Conservation (phyloP, 208 protist species). For the Crithidia bombi region DNA sequence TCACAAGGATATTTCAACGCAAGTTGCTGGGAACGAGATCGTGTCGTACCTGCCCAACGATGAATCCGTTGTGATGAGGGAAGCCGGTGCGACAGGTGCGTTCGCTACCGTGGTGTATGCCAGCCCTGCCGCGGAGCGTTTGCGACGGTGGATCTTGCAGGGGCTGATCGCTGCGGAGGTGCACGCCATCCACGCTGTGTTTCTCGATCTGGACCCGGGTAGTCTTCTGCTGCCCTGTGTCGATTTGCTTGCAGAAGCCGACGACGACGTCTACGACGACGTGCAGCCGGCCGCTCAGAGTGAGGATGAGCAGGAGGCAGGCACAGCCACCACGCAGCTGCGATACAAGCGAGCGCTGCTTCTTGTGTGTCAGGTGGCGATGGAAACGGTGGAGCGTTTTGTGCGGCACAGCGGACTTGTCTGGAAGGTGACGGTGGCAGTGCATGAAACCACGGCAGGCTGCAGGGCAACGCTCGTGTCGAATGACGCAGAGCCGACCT, state of each 20-base stretch:
- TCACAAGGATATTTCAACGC: slow-evolving; percentile 49
- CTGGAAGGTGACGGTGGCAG: slow-evolving; percentile 75
- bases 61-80: background rate
- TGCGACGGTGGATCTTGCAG: slow-evolving; percentile 84
- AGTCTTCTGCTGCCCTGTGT: slow-evolving; percentile 71
- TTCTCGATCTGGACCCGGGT: slow-evolving; percentile 77
- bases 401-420: slow-evolving; percentile 87
- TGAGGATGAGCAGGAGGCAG: background rate
- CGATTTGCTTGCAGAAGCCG: slow-evolving; percentile 61
- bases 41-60: slow-evolving; percentile 17
- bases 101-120: slow-evolving; percentile 53
- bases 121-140: slow-evolving; percentile 70
- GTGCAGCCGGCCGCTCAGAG: too few relatives aligned
- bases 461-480: background rate
- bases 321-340: background rate
- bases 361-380: slow-evolving; percentile 82
- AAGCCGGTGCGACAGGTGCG: background rate
- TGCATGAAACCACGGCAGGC: slow-evolving; percentile 31
- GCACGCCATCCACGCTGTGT: slow-evolving; percentile 59
- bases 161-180: slow-evolving; percentile 77
- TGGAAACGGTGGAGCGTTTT: slow-evolving; percentile 88
- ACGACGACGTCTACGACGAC: too few relatives aligned
- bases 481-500: background rate
- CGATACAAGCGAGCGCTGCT: slow-evolving; percentile 61
- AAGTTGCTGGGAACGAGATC: slow-evolving; percentile 27